phyloP scores from a whole-genome alignment of 352 stramenopile genomes.

The Thalassiosira exigua region DNA sequence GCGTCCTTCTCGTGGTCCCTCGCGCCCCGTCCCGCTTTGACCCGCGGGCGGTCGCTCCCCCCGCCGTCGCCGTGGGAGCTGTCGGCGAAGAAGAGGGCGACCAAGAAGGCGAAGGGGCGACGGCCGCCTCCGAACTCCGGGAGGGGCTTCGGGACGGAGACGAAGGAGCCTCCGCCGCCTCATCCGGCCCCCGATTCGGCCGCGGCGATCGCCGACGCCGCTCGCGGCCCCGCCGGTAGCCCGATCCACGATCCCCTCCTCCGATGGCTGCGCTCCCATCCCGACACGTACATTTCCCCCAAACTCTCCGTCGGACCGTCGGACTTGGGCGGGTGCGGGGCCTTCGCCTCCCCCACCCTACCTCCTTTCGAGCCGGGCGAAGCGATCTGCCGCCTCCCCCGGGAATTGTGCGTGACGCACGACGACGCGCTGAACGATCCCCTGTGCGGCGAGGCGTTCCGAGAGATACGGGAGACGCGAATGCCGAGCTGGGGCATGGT shows the following conservation, averaged over 20 bases:
- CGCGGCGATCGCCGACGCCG: too few relatives aligned
- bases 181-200: too few relatives aligned
- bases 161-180: neutral
- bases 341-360: slow-evolving; percentile 49
- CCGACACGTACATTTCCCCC: slow-evolving; percentile 32
- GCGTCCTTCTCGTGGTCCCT: too few relatives aligned
- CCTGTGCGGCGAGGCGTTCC: slow-evolving; percentile 59
- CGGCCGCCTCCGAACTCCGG: too few relatives aligned
- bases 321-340: slow-evolving; percentile 59
- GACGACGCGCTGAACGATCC: slow-evolving; percentile 57
- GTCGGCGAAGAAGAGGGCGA: too few relatives aligned
- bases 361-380: slow-evolving; percentile 52
- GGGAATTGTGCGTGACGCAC: slow-evolving; percentile 63
- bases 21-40: too few relatives aligned
- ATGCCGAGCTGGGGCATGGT: slow-evolving; percentile 61
- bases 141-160: too few relatives aligned
- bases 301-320: slow-evolving; percentile 44
- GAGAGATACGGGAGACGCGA: slow-evolving; percentile 49
- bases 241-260: slow-evolving; percentile 23
- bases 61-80: too few relatives aligned
- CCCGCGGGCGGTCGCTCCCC: too few relatives aligned
- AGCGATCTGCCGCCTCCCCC: slow-evolving; percentile 66
- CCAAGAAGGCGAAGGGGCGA: too few relatives aligned
- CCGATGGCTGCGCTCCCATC: slow-evolving; percentile 21
- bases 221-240: too few relatives aligned